These are phyloP conservation scores for Penicillium sp. DNA, from an alignment of 2,329 filamentous ascomycete species.

Conservation along the genomic window DNA sequence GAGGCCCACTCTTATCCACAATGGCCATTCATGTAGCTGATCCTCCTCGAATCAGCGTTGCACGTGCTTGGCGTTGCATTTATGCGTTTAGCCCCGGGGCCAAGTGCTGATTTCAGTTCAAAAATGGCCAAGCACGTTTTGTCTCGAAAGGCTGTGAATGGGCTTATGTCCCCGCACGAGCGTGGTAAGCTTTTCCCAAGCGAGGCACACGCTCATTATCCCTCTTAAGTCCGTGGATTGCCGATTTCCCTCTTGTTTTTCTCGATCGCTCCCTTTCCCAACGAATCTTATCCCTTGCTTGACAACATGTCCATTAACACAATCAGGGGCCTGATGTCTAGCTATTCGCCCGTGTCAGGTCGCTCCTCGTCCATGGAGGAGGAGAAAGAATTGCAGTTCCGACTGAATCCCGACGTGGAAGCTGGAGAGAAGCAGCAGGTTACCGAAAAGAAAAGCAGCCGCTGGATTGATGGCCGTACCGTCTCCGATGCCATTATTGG, in stretches of 20 bases:
- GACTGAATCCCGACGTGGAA: constrained; percentile 19
- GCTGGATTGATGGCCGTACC: constrained; percentile 37
- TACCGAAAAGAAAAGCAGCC: constrained; percentile 25
- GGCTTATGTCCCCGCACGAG: constrained; percentile 14
- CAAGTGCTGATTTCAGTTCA: background rate
- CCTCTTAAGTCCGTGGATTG: constrained; percentile 8
- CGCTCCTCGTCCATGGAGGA: constrained; percentile 21
- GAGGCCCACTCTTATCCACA: background rate
- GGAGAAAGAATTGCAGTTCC: constrained; percentile 28
- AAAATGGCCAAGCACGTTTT: constrained; percentile 22
- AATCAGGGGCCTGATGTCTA: constrained; percentile 30
- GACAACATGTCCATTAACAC: constrained; percentile 32
- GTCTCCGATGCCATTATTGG: constrained; percentile 68
- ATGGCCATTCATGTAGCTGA: background rate
- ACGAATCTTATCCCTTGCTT: constrained; percentile 1
- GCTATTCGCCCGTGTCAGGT: constrained; percentile 27
- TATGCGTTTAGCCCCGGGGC: constrained; percentile 4
- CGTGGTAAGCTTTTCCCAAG: constrained; percentile 7
- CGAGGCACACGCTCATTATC: constrained; percentile 4
- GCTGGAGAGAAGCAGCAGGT: constrained; percentile 9
- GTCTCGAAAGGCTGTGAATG: constrained; percentile 18
- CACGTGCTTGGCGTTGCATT: constrained; percentile 20
- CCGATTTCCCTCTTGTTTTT: background rate
- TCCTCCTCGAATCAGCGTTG: constrained; percentile 21
- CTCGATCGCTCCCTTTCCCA: background rate